These are phyloP conservation scores for Saussurea involucrata DNA, from an alignment of 129 eudicot genomes.

Conservation along the genomic window DNA sequence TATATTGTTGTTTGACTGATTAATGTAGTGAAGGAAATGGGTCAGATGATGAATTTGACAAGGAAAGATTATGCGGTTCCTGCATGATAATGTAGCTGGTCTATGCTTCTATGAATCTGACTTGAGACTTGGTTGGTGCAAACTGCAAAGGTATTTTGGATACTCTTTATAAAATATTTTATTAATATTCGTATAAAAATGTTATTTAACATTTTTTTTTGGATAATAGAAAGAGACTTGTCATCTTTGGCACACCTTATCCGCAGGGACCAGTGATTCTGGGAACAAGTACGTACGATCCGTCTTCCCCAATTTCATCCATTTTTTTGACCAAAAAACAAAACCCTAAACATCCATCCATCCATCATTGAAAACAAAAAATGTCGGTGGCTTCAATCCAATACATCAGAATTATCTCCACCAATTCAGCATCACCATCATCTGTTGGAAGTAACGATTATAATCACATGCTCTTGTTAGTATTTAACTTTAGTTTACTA, in stretches of 20 bases:
- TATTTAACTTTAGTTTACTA: too few species aligned
- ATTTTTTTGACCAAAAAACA: background rate
- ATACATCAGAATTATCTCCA: conserved; percentile 34
- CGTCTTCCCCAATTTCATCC: background rate
- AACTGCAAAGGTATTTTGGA: too few species aligned
- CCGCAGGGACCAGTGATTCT: conserved; percentile 1
- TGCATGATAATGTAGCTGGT: conserved; percentile 48
- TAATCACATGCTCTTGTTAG: too few species aligned
- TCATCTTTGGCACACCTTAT: conserved; percentile 6
- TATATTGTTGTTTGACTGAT: background rate
- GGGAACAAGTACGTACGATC: background rate
- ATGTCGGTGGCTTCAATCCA: conserved; percentile 81
- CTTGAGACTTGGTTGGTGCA: too few species aligned
- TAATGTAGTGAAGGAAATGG: conserved; percentile 43
- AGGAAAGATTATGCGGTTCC: conserved; percentile 37
- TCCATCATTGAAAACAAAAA: conserved; percentile 17
- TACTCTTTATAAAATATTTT: too few species aligned
- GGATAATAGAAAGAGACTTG: conserved; percentile 6
- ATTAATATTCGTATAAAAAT: too few species aligned
- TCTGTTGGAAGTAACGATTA: too few species aligned
- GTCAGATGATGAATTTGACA: conserved; percentile 61
- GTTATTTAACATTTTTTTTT: background rate
- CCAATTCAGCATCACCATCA: conserved; percentile 17
- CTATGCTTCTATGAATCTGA: too few species aligned
- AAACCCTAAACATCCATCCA: background rate